These are phyloP conservation scores for Talaromyces proteolyticus DNA, from an alignment of 495 filamentous ascomycete species.

Conservation along the genomic window DNA sequence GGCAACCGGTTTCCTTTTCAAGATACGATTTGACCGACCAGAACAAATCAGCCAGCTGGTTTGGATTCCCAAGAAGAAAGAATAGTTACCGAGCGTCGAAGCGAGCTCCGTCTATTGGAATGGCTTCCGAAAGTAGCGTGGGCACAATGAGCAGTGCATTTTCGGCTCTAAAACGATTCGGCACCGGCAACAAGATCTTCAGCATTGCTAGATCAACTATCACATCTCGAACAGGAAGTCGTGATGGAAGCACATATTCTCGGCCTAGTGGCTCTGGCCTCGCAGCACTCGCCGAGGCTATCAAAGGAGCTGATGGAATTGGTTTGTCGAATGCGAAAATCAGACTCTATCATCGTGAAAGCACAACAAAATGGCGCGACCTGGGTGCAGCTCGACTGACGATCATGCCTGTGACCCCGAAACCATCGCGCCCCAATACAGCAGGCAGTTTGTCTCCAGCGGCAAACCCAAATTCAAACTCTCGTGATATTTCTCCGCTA, in stretches of 20 bases:
- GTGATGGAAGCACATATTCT: constrained; percentile 53
- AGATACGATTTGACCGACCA: constrained; percentile 9
- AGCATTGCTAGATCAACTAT: constrained; percentile 68
- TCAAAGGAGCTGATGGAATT: constrained; percentile 44
- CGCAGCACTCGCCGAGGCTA: constrained; percentile 48
- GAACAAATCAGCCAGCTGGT: constrained; percentile 27
- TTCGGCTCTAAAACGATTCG: constrained; percentile 70
- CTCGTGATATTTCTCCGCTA: neutral
- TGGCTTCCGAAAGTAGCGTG: constrained; percentile 53
- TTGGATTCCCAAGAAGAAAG: constrained; percentile 43
- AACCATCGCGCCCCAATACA: constrained; percentile 34
- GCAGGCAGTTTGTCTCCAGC: constrained; percentile 15
- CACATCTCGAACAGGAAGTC: constrained; percentile 46
- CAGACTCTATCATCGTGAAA: constrained; percentile 73
- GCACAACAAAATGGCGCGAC: constrained; percentile 78
- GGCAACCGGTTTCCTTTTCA: constrained; percentile 25
- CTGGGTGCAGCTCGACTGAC: constrained; percentile 78
- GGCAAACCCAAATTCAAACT: constrained; percentile 5
- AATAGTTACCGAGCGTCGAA: constrained; percentile 54
- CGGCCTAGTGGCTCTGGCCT: constrained; percentile 49
- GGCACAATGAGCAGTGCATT: constrained; percentile 58
- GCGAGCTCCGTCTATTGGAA: constrained; percentile 44
- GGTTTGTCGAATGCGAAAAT: constrained; percentile 73
- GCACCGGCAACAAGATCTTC: constrained; percentile 57
- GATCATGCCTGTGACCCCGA: constrained; percentile 64